phyloP scores from a whole-genome alignment of 2,329 filamentous ascomycete species.

The Ophioceras dolichostomum region DNA sequence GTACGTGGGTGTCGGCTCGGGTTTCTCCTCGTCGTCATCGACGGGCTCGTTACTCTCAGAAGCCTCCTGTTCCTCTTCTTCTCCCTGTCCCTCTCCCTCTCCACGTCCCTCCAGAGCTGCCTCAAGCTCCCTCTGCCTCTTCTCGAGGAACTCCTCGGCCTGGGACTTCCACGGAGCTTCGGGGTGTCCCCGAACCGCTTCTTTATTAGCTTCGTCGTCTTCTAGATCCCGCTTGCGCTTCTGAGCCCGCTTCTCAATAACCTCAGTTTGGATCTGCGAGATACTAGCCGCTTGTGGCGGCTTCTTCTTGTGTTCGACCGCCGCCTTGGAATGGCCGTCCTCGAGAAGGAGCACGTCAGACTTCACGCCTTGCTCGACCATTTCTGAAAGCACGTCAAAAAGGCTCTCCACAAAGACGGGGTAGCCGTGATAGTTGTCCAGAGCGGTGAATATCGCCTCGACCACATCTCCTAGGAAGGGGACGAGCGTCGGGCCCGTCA shows the following conservation, averaged over 20 bases:
- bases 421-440: slow-evolving; percentile 96
- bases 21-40: slow-evolving; percentile 28
- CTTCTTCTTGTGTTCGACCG: slow-evolving; percentile 29
- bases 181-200: slow-evolving; percentile 19
- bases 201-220: slow-evolving; percentile 17
- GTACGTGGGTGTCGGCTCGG: slow-evolving; percentile 67
- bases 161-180: slow-evolving; percentile 21
- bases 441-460: slow-evolving; percentile 76
- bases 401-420: slow-evolving; percentile 72
- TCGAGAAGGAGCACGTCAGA: slow-evolving; percentile 36
- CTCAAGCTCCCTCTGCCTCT: slow-evolving; percentile 15
- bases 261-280: slow-evolving; percentile 26
- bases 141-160: slow-evolving; percentile 14
- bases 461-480: slow-evolving; percentile 89
- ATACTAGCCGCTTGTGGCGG: slow-evolving; percentile 21
- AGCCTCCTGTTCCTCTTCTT: slow-evolving; percentile 21
- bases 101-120: too few relatives aligned
- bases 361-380: slow-evolving; percentile 71
- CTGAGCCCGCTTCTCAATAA: slow-evolving; percentile 52
- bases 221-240: slow-evolving; percentile 21
- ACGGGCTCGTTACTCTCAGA: slow-evolving; percentile 21
- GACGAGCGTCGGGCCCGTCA: slow-evolving; percentile 70
- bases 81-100: slow-evolving; percentile 12
- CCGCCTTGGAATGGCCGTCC: slow-evolving; percentile 17
- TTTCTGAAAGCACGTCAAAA: slow-evolving; percentile 69